Percentiles rank a stretch among this genome's conserved stretches.
Evolutionary conservation across 495 filamentous ascomycete species (phyloP).

Genomic region (Amphirosellinia nigrospora): DNA sequence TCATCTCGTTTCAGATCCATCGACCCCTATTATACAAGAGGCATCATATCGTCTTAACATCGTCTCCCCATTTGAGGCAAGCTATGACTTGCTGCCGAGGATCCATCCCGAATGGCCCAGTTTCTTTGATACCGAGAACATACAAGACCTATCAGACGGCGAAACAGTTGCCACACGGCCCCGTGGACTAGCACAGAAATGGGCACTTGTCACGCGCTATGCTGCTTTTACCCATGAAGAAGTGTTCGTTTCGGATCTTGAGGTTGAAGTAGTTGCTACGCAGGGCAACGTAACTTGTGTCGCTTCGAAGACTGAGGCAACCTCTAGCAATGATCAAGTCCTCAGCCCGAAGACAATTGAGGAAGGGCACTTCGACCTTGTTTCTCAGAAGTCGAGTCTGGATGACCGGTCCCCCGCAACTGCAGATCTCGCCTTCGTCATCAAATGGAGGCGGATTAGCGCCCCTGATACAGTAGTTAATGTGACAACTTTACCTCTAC

Average conservation of each 20-base stretch:
- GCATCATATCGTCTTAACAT: constrained; percentile 70
- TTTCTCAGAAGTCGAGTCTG: constrained; percentile 72
- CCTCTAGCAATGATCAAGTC: constrained; percentile 39
- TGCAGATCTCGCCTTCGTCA: constrained; percentile 74
- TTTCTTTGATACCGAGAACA: constrained; percentile 67
- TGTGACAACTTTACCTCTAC: constrained; percentile 69
- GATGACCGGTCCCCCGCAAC: constrained; percentile 78
- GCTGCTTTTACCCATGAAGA: constrained; percentile 76
- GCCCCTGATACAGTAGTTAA: constrained; percentile 50
- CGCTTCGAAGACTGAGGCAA: constrained; percentile 38
- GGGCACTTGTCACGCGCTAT: constrained; percentile 74
- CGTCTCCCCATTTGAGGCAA: constrained; percentile 84
- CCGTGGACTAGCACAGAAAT: constrained; percentile 77
- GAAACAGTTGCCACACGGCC: constrained; percentile 28
- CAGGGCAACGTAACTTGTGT: constrained; percentile 56
- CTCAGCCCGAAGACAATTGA: constrained; percentile 69
- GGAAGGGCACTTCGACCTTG: constrained; percentile 72
- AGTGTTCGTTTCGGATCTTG: constrained; percentile 69
- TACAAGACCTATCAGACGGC: constrained; percentile 38
- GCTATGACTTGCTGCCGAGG: constrained; percentile 80
- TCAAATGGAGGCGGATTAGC: constrained; percentile 72
- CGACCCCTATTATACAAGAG: constrained; percentile 81
- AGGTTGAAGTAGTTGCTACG: constrained; percentile 60
- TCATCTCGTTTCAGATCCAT: constrained; percentile 76
- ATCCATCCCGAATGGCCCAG: constrained; percentile 86